Evolutionary conservation across 2,329 filamentous ascomycete species (phyloP).

Genomic region (Microcyclosporella mali): DNA sequence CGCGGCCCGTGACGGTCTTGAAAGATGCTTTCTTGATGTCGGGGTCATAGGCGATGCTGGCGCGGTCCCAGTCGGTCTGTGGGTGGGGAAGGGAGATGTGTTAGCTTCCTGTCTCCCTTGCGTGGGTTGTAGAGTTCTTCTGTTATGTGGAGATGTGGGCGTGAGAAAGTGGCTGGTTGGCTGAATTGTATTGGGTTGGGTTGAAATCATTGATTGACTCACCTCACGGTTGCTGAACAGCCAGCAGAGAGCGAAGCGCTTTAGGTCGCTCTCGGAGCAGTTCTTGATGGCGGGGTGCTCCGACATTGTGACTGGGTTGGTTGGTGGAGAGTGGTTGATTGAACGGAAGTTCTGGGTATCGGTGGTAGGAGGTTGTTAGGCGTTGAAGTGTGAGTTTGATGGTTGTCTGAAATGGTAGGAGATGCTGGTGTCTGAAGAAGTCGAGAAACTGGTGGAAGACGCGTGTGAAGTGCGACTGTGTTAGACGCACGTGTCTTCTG

Average conservation of each 20-base stretch:
- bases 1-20: slow-evolving; percentile 13
- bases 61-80: slow-evolving; percentile 15
- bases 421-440: slow-evolving; percentile 3
- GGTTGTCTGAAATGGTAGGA: slow-evolving; percentile 1
- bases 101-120: no score
- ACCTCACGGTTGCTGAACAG: slow-evolving; percentile 4
- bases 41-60: slow-evolving; percentile 11
- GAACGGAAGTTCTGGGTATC: no score
- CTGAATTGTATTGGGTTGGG: not conserved
- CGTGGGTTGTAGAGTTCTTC: no score
- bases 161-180: not conserved
- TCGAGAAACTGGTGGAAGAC: not conserved
- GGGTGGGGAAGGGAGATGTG: no score
- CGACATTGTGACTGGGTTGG: slow-evolving; percentile 6
- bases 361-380: no score
- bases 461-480: not conserved
- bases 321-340: no score
- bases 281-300: no score
- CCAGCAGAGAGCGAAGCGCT: slow-evolving; percentile 18
- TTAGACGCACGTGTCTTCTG: not conserved
- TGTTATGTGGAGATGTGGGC: not conserved
- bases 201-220: no score
- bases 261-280: slow-evolving; percentile 9
- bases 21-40: slow-evolving; percentile 17
- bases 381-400: slow-evolving; percentile 1